Conservation (phyloP, 1,284 basidiomycete species). For the Austroboletus niveus region DNA sequence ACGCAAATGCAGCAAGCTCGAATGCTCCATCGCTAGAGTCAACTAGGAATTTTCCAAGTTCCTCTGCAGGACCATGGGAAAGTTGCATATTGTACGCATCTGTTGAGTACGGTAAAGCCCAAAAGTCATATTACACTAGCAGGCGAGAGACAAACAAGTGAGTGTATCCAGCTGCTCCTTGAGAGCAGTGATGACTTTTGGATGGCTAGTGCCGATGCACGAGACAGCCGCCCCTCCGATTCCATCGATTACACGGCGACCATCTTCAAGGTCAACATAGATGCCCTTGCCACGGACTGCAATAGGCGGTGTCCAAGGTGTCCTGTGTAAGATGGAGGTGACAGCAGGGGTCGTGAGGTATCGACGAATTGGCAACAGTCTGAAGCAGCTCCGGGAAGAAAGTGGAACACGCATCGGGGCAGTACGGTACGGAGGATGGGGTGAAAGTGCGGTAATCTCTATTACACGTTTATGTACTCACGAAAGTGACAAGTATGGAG, state of each 20-base stretch:
- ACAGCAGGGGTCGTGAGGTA: constrained; percentile 3
- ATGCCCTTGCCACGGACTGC: constrained; percentile 66
- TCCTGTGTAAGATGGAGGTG: constrained; percentile 54
- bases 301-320: constrained; percentile 68
- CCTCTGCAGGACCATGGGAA: constrained; percentile 74
- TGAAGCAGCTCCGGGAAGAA: no score
- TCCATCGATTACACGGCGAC: constrained; percentile 65
- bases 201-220: constrained; percentile 75
- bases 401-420: no score
- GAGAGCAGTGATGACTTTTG: constrained; percentile 65
- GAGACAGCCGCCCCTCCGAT: constrained; percentile 84
- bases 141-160: constrained; percentile 50
- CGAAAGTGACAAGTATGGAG: no score
- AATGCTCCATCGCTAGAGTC: constrained; percentile 71
- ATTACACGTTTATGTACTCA: no score
- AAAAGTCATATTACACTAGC: no score
- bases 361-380: no score
- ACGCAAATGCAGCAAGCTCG: constrained; percentile 62
- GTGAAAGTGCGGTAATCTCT: no score
- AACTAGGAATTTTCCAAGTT: constrained; percentile 63
- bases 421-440: no score
- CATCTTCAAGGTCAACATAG: constrained; percentile 67
- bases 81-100: constrained; percentile 84
- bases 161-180: constrained; percentile 76
- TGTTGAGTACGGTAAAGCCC: constrained; percentile 23